Percentiles rank a stretch among this genome's conserved stretches.
Evolutionary conservation across 2,329 filamentous ascomycete species (phyloP).

Genomic region (Nemania sp.): DNA sequence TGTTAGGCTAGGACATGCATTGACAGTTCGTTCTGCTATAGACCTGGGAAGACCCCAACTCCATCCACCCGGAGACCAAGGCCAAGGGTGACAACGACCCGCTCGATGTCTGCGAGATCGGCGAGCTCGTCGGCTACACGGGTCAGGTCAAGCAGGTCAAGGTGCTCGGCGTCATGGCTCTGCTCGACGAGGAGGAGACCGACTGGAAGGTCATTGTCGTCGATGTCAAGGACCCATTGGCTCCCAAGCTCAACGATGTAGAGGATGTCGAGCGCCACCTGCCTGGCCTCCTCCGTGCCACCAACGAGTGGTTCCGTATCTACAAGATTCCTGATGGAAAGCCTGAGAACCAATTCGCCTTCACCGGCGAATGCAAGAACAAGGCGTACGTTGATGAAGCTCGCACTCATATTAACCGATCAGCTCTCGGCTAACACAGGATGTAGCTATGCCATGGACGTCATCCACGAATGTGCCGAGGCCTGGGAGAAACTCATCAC

Average conservation of each 20-base stretch:
- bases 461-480: constrained; percentile 93
- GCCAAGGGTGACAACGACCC: constrained; percentile 99
- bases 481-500: constrained; percentile 96
- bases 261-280: constrained; percentile 99
- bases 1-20: constrained; percentile 4
- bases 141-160: constrained; percentile 99
- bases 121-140: constrained; percentile 92
- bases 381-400: constrained; percentile 67
- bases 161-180: constrained; percentile 98
- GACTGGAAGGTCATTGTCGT: constrained; percentile 99
- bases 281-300: constrained; percentile 92
- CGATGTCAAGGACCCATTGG: constrained; percentile 95
- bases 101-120: constrained; percentile 98
- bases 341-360: constrained; percentile 99
- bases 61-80: constrained; percentile 97
- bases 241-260: constrained; percentile 94
- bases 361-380: constrained; percentile 99
- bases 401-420: neutral
- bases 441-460: constrained; percentile 83
- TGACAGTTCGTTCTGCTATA: constrained; percentile 43
- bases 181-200: constrained; percentile 99
- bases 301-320: constrained; percentile 99
- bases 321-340: constrained; percentile 99
- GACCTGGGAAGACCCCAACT: constrained; percentile 99
- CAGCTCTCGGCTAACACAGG: constrained; percentile 31